Evolutionary conservation across 768 basidiomycete genomes (phyloP).

Genomic region (Crucibulum laeve): DNA sequence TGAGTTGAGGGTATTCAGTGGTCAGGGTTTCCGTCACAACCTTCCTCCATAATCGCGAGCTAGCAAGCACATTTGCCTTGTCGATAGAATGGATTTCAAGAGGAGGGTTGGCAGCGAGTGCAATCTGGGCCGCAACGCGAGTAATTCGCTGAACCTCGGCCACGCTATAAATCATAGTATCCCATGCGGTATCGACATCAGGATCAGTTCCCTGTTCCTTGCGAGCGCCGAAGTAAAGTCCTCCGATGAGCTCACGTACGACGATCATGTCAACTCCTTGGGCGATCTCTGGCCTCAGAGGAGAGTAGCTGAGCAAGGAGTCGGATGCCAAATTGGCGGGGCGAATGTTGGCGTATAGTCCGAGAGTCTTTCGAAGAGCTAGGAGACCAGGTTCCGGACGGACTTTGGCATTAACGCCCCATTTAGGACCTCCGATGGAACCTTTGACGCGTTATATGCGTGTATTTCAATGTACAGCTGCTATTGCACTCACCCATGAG

Average conservation of each 20-base stretch:
- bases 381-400: constrained; percentile 93
- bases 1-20: constrained; percentile 84
- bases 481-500: constrained; percentile 68
- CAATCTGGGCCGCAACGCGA: constrained; percentile 91
- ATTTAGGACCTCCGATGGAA: constrained; percentile 98
- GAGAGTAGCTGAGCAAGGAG: constrained; percentile 80
- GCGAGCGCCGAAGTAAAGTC: constrained; percentile 91
- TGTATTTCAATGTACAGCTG: background rate
- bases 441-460: constrained; percentile 41
- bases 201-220: constrained; percentile 77
- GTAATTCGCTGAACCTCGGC: constrained; percentile 92
- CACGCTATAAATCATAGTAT: constrained; percentile 91
- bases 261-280: constrained; percentile 89
- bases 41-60: constrained; percentile 90
- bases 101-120: constrained; percentile 77
- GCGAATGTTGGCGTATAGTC: constrained; percentile 97
- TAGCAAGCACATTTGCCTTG: constrained; percentile 98
- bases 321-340: constrained; percentile 95
- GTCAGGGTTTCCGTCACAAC: constrained; percentile 82
- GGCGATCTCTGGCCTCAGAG: constrained; percentile 82
- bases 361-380: constrained; percentile 83
- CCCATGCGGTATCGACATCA: constrained; percentile 73
- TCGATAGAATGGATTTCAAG: constrained; percentile 90
- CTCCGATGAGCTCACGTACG: constrained; percentile 93
- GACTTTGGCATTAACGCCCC: constrained; percentile 86